Evolutionary conservation across 306 rosid species (phyloP).

Genomic region (Quercus glauca): DNA sequence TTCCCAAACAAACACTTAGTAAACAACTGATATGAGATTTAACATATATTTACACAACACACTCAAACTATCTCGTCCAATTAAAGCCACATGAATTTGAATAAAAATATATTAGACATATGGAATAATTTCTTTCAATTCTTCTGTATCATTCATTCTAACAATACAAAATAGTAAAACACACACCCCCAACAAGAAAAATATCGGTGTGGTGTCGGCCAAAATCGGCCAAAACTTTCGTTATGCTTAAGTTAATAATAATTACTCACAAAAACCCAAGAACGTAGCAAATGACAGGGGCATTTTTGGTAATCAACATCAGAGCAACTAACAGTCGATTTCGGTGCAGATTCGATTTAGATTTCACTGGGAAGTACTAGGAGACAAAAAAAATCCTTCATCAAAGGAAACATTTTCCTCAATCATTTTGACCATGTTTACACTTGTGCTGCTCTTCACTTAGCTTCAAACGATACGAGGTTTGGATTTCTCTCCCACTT

Average conservation of each 20-base stretch:
- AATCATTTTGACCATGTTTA: background rate
- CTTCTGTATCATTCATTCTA: background rate
- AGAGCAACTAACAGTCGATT: background rate
- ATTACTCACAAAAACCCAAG: too few species aligned
- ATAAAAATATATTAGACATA: too few species aligned
- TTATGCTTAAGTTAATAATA: too few species aligned
- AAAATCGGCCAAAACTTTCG: too few species aligned
- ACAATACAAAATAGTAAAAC: background rate
- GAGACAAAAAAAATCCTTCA: background rate
- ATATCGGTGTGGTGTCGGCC: too few species aligned
- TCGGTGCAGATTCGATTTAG: background rate
- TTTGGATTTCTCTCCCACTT: slow-evolving; percentile 1
- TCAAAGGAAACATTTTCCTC: background rate
- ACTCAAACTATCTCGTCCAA: too few species aligned
- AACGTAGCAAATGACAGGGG: background rate
- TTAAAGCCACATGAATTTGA: too few species aligned
- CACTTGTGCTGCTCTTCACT: background rate
- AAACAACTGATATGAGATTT: too few species aligned
- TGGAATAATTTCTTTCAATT: background rate
- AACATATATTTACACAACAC: too few species aligned
- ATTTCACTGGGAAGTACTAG: background rate
- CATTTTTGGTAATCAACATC: background rate
- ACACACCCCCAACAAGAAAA: background rate
- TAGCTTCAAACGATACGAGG: slow-evolving; percentile 3
- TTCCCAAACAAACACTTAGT: too few species aligned